Conservation (phyloP, 805 yeast genomes). For the Cyberlindnera maritima region DNA sequence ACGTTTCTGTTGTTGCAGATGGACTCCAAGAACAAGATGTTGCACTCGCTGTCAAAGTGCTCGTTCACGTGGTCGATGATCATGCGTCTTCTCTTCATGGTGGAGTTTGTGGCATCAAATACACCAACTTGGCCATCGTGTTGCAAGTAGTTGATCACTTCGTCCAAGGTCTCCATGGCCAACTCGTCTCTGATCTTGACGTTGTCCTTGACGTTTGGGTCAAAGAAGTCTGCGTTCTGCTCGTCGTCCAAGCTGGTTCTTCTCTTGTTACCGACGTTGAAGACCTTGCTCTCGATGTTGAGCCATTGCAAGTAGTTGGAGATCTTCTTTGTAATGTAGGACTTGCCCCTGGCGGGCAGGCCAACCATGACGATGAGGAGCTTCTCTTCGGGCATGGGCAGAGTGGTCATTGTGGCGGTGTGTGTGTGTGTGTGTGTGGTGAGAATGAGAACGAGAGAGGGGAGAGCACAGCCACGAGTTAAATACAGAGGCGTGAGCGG, state of each 20-base stretch:
- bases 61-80: constrained; percentile 37
- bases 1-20: constrained; percentile 29
- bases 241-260: constrained; percentile 29
- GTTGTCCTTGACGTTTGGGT: constrained; percentile 34
- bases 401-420: too few species aligned
- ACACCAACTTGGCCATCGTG: constrained; percentile 43
- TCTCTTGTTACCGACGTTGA: constrained; percentile 69
- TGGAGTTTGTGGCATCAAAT: constrained; percentile 53
- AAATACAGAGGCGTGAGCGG: too few species aligned
- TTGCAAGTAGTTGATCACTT: constrained; percentile 32
- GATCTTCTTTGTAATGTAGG: constrained; percentile 63
- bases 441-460: too few species aligned
- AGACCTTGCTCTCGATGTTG: constrained; percentile 60
- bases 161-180: constrained; percentile 45
- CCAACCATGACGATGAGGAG: constrained; percentile 72
- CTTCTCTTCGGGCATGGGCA: constrained; percentile 28
- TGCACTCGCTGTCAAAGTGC: constrained; percentile 34
- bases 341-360: constrained; percentile 70
- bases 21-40: constrained; percentile 40
- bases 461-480: too few species aligned
- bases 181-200: constrained; percentile 41
- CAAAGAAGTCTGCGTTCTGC: constrained; percentile 34
- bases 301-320: constrained; percentile 62
- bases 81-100: constrained; percentile 40
- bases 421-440: too few species aligned